Evolutionary conservation across 2,329 filamentous ascomycete species (phyloP), one percentile per base, ranked within the genome.

Genomic region (Scytalidium sp.): DNA sequence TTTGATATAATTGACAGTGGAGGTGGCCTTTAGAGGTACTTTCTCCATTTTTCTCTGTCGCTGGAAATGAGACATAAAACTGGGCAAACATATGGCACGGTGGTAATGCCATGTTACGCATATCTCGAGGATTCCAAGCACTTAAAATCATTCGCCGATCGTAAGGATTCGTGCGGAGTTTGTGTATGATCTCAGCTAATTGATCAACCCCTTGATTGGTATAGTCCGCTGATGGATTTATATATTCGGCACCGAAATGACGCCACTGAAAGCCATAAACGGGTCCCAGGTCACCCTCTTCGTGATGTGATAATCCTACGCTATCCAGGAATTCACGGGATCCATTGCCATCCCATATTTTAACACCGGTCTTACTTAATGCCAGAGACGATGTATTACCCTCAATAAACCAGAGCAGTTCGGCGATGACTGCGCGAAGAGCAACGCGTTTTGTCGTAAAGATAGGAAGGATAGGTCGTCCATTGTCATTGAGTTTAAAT

Each of bases 231-330:
- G 84, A 75, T 13, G 85, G 80, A 63, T 93, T 87, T 17, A 85
- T 75, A 67, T 99, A 99, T 54, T 90, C 84, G 3, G 94, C 94
- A 45, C 94, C 94, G 63, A 99, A 99, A 70, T 97, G 93, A 3
- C 94, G 88, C 94, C 94, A 99, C 71, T 99, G 94, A 73, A 99
- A 99, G 2, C 94, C 94, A 67, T 99, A 99, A 0, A 97, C 92
- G 23, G 94, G 94, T 1, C 94, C 94, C 0, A 99, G 77, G 64
- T 99, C 94, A 56, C 94, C 94, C 19, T 85, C 88, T 46, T 83
- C 89, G 52, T 93, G 89, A 65, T 96, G 84, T 0, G 78, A 75
- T 6, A 97, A 80, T 0, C 93, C 93, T 1, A 94, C 80, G 55
- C 77, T 85, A 73, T 99, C 93, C 32, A 99, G 87, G 68, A 88